Evolutionary conservation across 306 rosid species (phyloP).

Genomic region (cucumber (Cucumis sativus)): DNA sequence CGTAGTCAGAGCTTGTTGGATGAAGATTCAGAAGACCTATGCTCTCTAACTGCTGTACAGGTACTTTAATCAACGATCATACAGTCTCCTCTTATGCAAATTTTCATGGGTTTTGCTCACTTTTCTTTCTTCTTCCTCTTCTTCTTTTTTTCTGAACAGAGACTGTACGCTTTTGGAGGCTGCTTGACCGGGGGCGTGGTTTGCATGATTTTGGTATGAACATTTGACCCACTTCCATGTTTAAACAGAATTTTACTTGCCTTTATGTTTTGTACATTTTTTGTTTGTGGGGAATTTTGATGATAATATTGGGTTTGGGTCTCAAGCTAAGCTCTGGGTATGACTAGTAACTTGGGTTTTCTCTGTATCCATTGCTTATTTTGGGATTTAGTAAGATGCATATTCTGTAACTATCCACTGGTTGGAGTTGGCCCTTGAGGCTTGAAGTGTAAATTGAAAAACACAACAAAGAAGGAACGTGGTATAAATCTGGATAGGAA

Average conservation of each 20-base stretch:
- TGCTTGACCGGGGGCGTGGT: conserved; percentile 57
- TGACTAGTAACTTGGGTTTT: neutral
- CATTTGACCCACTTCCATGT: neutral
- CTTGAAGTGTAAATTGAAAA: neutral
- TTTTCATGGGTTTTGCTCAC: neutral
- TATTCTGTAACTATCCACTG: neutral
- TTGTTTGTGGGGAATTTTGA: neutral
- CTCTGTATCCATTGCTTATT: neutral
- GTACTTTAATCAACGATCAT: conserved; percentile 22
- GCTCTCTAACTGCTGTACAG: conserved; percentile 60
- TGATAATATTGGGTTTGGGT: neutral
- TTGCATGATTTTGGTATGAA: conserved; percentile 73
- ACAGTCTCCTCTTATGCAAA: neutral
- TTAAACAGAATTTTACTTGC: neutral
- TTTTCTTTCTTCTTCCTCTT: conserved; percentile 9
- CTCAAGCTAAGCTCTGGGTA: conserved; percentile 1
- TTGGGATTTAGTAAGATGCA: neutral
- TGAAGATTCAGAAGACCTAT: conserved; percentile 52
- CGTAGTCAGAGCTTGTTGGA: conserved; percentile 36
- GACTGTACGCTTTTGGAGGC: conserved; percentile 74
- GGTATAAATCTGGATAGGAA: neutral
- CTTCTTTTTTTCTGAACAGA: conserved; percentile 38
- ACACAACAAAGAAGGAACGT: neutral
- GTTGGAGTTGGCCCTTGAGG: neutral
- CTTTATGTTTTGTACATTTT: neutral